These are phyloP conservation scores for Taxawa tesnikishii DNA, from an alignment of 2,329 filamentous ascomycete species.

Conservation along the genomic window DNA sequence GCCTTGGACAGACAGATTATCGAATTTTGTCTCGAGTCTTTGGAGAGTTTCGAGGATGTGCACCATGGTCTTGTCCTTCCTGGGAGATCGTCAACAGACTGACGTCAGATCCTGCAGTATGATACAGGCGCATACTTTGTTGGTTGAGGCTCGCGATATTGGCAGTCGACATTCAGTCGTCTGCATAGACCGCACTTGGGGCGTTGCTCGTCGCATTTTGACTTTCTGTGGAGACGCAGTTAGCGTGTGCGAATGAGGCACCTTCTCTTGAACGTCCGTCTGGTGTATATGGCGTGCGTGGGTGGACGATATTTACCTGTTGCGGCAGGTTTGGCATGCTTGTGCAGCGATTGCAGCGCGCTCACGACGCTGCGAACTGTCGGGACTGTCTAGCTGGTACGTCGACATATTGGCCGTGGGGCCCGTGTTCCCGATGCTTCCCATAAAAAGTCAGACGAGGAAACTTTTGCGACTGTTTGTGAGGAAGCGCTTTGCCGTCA, in stretches of 20 bases:
- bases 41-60: constrained; percentile 48
- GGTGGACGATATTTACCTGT: constrained; percentile 11
- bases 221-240: constrained; percentile 37
- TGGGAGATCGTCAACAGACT: no score
- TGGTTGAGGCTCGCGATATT: constrained; percentile 47
- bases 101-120: no score
- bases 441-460: no score
- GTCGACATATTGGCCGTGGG: neutral
- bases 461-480: no score
- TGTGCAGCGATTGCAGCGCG: constrained; percentile 39
- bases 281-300: neutral
- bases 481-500: no score
- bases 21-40: constrained; percentile 44
- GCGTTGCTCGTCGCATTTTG: constrained; percentile 51
- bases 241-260: no score
- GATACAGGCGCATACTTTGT: constrained; percentile 56
- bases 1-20: constrained; percentile 22
- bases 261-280: constrained; percentile 3
- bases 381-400: constrained; percentile 5
- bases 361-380: constrained; percentile 24
- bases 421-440: neutral
- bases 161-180: constrained; percentile 45
- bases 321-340: constrained; percentile 48
- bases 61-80: constrained; percentile 51
- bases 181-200: constrained; percentile 50